Evolutionary conservation across 2,329 filamentous ascomycete genomes (phyloP).

Genomic region (Knoxdaviesia capensis): DNA sequence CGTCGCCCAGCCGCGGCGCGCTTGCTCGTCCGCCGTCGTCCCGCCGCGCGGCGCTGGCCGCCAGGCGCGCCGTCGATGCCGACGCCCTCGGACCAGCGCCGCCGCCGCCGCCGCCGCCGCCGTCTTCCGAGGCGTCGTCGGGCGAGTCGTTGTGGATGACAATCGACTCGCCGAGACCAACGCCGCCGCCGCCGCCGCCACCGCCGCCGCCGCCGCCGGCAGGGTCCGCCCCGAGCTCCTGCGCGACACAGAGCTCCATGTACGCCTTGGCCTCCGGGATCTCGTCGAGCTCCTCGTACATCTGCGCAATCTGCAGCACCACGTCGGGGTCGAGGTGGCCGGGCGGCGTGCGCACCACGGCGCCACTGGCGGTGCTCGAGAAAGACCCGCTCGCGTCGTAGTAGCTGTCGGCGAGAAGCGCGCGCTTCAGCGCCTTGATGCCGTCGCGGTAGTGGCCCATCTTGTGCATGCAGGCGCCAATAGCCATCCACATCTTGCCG

Average conservation of each 20-base stretch:
- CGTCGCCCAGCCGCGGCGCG: conserved; percentile 16
- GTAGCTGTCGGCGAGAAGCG: conserved; percentile 70
- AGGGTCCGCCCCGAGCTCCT: conserved; percentile 54
- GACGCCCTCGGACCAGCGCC: conserved; percentile 1
- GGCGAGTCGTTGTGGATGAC: conserved; percentile 35
- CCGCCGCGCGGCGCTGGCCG: too few species aligned
- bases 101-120: conserved; percentile 11
- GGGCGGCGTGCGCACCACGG: conserved; percentile 26
- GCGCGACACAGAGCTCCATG: conserved; percentile 88
- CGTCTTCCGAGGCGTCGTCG: conserved; percentile 15
- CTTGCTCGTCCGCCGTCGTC: too few species aligned
- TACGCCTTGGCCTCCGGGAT: conserved; percentile 70
- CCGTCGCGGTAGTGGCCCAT: conserved; percentile 76
- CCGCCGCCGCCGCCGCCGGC: conserved; percentile 38
- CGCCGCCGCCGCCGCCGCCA: conserved; percentile 18
- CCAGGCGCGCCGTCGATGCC: neutral
- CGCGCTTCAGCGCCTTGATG: conserved; percentile 87
- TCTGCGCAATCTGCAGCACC: conserved; percentile 68
- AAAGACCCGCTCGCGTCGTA: conserved; percentile 47
- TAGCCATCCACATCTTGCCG: conserved; percentile 96
- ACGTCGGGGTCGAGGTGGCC: conserved; percentile 72
- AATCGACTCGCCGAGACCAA: conserved; percentile 25
- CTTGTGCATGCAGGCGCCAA: conserved; percentile 77
- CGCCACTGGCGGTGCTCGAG: conserved; percentile 18
- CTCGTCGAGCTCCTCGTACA: conserved; percentile 68